phyloP scores from a whole-genome alignment of 306 rosid species.

The Acmispon strigosus region DNA sequence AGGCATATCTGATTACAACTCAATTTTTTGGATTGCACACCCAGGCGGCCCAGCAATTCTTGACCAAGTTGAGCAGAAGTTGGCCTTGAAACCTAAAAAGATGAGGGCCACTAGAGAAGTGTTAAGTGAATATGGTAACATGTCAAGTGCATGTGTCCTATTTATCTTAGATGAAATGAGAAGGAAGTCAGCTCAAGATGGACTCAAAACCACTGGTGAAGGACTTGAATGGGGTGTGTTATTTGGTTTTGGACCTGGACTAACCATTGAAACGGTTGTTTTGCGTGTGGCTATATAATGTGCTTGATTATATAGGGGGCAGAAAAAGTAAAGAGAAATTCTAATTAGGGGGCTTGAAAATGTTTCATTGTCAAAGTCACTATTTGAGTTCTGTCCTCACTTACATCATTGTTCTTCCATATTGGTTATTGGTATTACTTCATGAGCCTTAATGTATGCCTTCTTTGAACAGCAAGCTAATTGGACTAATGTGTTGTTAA shows the following conservation, averaged over 20 bases:
- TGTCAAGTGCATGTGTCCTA: conserved; percentile 76
- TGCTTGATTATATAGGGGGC: neutral
- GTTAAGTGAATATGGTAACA: conserved; percentile 61
- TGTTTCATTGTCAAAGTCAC: too few species aligned
- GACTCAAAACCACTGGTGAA: conserved; percentile 31
- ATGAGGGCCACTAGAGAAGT: conserved; percentile 39
- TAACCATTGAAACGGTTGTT: conserved; percentile 61
- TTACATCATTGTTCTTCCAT: too few species aligned
- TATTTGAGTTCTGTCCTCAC: too few species aligned
- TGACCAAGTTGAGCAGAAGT: conserved; percentile 26
- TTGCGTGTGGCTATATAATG: conserved; percentile 32
- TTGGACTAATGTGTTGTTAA: too few species aligned
- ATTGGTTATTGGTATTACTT: too few species aligned
- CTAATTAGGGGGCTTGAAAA: too few species aligned
- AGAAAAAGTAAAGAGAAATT: too few species aligned
- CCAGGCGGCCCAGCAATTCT: conserved; percentile 32
- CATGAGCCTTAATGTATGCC: too few species aligned
- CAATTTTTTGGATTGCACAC: conserved; percentile 32
- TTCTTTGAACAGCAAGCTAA: too few species aligned
- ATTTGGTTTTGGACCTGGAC: conserved; percentile 79
- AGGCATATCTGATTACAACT: conserved; percentile 24
- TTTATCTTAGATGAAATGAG: conserved; percentile 69
- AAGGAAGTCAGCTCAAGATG: conserved; percentile 32
- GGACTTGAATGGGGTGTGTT: conserved; percentile 71
- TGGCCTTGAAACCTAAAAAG: conserved; percentile 18